Base-by-base conservation (phyloP, 345 rosid species). In the Cardamine occulta region DNA sequence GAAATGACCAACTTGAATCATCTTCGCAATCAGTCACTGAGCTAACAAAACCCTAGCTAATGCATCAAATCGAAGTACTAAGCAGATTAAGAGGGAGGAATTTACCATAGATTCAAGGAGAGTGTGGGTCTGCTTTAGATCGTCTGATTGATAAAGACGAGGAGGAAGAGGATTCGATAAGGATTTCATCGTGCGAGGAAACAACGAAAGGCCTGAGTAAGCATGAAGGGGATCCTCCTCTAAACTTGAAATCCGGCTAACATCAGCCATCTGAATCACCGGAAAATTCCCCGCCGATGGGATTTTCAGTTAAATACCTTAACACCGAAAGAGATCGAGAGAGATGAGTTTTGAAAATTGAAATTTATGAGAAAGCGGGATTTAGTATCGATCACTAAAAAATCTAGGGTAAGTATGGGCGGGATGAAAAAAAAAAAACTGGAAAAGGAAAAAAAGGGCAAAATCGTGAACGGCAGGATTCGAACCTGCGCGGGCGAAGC, bases 401-500 rank as follows among this genome's bases (percentile, higher is more conserved):
- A 4, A 15, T 28, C 42, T 51, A 72, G 76, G 77, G 55, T 18
- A n/a, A 53, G 23, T 72, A 35, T 24, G 4, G 28, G 61, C 10
- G 44, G 52, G 45, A 40, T 28, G 48, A 42, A 13, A 7, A 42
- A 12, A 19, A 14, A 18, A 61, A 60, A 57, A 17, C 39, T 15
- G 40, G 23, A 34, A 5, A 18, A 34, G 12, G 23, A 19, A 4
- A 2, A 26, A 24, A 2, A 44, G 96, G 89, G 88, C 86, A 40
- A 39, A 57, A 3, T 0, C 80, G 76, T 70, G 81, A 65, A 72
- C 76, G 76, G 88, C 91, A 87, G 87, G 88, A 86, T 86, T 89
- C 91, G 88, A 88, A 86, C 91, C 89, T 85, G 89, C 91, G 88
- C 91, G 96, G 89, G 88, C 88, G 76, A n/a, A 90, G 90, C 91